A percentile compares a stretch with the other conserved stretches of the same genome.
Evolutionary conservation across 2,329 filamentous ascomycete genomes (phyloP).

Genomic region (Pestalotiopsis sp.): DNA sequence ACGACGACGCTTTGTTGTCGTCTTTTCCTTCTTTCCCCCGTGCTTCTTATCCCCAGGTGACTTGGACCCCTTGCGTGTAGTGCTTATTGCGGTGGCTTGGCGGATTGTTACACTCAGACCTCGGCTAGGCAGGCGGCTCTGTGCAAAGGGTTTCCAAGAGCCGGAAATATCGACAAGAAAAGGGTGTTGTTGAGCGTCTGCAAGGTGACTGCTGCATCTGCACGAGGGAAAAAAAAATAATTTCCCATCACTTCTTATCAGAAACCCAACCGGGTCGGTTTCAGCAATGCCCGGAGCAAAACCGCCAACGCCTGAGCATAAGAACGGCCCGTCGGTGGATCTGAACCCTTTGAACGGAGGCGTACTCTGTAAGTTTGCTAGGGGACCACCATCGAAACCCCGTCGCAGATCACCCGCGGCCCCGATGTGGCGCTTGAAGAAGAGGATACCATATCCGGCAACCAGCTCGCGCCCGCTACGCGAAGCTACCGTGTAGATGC

Average conservation of each 20-base stretch:
- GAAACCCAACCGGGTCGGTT: background rate
- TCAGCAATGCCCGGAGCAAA: background rate
- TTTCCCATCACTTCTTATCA: background rate
- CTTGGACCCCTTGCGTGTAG: background rate
- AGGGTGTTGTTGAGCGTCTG: background rate
- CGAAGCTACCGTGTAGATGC: background rate
- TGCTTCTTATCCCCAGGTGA: background rate
- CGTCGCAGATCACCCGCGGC: background rate
- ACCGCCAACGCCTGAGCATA: background rate
- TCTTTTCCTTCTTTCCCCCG: background rate
- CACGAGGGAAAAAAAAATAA: background rate
- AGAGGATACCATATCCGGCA: background rate
- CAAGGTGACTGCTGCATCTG: background rate
- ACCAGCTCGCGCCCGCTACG: background rate
- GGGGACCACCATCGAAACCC: background rate
- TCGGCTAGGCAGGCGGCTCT: background rate
- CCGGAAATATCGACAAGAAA: background rate
- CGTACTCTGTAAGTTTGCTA: background rate
- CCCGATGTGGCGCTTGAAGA: background rate
- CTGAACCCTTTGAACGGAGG: background rate
- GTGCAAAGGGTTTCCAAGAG: background rate
- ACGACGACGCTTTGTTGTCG: background rate
- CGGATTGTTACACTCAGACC: background rate
- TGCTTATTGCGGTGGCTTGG: background rate
- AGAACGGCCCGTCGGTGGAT: background rate